Evolutionary conservation across 2,329 filamentous ascomycete genomes (phyloP).

Genomic region (Pseudocercospora vitis): DNA sequence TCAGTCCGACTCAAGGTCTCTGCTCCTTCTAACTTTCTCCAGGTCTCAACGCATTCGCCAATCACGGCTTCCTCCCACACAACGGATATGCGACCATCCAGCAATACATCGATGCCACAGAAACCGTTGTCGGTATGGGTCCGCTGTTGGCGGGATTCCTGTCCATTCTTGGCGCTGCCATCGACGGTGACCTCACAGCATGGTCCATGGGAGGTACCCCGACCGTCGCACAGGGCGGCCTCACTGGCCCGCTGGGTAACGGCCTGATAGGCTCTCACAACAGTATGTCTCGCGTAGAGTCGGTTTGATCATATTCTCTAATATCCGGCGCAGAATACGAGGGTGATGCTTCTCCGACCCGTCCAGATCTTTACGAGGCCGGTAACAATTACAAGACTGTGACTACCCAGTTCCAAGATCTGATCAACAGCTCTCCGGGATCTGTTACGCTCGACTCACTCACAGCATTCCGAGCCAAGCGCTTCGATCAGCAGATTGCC

Average conservation of each 20-base stretch:
- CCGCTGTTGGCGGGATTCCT: slow-evolving; percentile 36
- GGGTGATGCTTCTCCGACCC: slow-evolving; percentile 37
- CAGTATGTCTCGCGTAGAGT: neutral
- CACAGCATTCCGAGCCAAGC: slow-evolving; percentile 24
- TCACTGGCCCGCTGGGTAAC: slow-evolving; percentile 23
- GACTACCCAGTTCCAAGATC: slow-evolving; percentile 31
- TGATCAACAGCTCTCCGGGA: slow-evolving; percentile 32
- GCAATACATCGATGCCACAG: slow-evolving; percentile 34
- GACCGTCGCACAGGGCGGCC: slow-evolving; percentile 12
- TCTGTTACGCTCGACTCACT: slow-evolving; percentile 20
- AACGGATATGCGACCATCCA: slow-evolving; percentile 36
- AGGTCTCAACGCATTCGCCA: slow-evolving; percentile 37
- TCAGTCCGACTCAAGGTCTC: neutral
- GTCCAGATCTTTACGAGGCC: slow-evolving; percentile 36
- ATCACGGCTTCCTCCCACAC: slow-evolving; percentile 35
- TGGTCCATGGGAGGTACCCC: slow-evolving; percentile 38
- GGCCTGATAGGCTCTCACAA: slow-evolving; percentile 36
- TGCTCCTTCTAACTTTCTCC: slow-evolving; percentile 27
- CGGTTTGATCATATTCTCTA: neutral
- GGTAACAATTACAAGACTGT: slow-evolving; percentile 33
- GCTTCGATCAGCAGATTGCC: slow-evolving; percentile 25
- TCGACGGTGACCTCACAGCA: slow-evolving; percentile 34
- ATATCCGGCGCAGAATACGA: slow-evolving; percentile 34
- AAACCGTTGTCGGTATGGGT: slow-evolving; percentile 38
- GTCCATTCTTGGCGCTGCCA: slow-evolving; percentile 35